A percentile compares a stretch with the other conserved stretches of the same genome.
Evolutionary conservation across 805 yeast genomes (phyloP).

Genomic region (Candida qinlingensis): DNA sequence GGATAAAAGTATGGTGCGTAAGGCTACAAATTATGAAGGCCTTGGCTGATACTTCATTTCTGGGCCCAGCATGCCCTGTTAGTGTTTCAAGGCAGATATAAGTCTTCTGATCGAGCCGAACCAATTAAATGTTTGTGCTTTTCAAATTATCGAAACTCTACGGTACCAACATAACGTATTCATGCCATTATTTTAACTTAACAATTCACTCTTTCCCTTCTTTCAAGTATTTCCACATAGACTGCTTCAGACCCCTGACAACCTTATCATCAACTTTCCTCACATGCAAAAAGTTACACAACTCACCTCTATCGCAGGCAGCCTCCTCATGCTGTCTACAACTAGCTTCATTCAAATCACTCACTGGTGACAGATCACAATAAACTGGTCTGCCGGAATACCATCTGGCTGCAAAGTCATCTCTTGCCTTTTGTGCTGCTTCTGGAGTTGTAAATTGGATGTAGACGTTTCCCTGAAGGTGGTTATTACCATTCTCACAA

Average conservation of each 20-base stretch:
- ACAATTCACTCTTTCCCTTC: neutral
- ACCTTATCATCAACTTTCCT: constrained; percentile 44
- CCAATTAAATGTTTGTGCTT: no score
- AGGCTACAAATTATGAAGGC: no score
- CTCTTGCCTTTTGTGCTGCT: constrained; percentile 57
- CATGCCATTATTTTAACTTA: neutral
- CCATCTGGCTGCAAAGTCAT: constrained; percentile 74
- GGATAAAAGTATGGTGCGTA: no score
- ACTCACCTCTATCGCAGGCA: constrained; percentile 71
- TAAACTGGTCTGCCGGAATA: constrained; percentile 72
- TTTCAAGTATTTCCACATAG: constrained; percentile 30
- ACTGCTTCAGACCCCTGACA: constrained; percentile 38
- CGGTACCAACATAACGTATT: no score
- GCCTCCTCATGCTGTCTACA: constrained; percentile 72
- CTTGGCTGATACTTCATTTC: no score
- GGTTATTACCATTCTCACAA: constrained; percentile 79
- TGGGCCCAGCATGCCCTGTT: no score
- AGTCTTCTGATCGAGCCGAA: no score
- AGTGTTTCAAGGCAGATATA: no score
- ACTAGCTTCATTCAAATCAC: constrained; percentile 61
- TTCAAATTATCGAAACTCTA: no score
- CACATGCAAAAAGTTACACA: constrained; percentile 85
- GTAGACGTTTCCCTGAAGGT: constrained; percentile 82
- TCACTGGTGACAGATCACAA: constrained; percentile 74
- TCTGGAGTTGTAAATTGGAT: constrained; percentile 50